phyloP scores from a whole-genome alignment of 31 red algal genomes.

The Odonthalia washingtoniensis region DNA sequence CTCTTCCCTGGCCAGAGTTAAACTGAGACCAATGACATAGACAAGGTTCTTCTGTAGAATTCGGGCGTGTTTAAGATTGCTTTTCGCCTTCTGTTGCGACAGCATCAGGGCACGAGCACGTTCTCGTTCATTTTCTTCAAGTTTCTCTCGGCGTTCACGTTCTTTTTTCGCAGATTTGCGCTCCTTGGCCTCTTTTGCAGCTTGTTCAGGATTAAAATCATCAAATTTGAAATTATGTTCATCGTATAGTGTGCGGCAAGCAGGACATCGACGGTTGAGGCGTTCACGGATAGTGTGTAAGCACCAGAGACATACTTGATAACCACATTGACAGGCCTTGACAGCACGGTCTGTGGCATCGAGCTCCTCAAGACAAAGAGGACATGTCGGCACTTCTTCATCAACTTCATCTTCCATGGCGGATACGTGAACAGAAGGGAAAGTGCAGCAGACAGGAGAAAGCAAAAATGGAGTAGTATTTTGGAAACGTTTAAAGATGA shows the following conservation, averaged over 20 bases:
- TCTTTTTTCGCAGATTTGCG: constrained; percentile 79
- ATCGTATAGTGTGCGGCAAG: constrained; percentile 94
- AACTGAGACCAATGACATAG: constrained; percentile 83
- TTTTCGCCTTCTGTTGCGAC: constrained; percentile 66
- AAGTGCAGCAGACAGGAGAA: not conserved
- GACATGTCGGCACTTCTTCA: constrained; percentile 81
- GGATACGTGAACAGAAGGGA: constrained; percentile 15
- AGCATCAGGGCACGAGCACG: constrained; percentile 61
- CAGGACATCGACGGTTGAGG: constrained; percentile 83
- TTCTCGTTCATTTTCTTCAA: constrained; percentile 69
- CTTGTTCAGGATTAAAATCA: constrained; percentile 76
- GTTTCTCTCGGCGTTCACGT: constrained; percentile 72
- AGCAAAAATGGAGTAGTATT: too few species aligned
- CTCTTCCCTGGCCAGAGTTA: constrained; percentile 79
- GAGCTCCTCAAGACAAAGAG: constrained; percentile 96
- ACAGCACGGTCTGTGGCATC: constrained; percentile 93
- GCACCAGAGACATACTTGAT: constrained; percentile 95
- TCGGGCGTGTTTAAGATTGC: constrained; percentile 78
- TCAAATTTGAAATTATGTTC: constrained; percentile 90
- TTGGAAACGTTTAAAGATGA: too few species aligned
- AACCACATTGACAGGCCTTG: constrained; percentile 91
- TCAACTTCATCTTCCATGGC: constrained; percentile 72
- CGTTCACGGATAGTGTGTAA: constrained; percentile 86
- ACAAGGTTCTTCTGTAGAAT: constrained; percentile 86
- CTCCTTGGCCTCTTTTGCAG: constrained; percentile 72